Percentiles rank a stretch among this genome's conserved stretches.
These are phyloP conservation scores for Auxenochlorella pyrenoidosa DNA, from an alignment of 139 green algal species.

Conservation along the genomic window DNA sequence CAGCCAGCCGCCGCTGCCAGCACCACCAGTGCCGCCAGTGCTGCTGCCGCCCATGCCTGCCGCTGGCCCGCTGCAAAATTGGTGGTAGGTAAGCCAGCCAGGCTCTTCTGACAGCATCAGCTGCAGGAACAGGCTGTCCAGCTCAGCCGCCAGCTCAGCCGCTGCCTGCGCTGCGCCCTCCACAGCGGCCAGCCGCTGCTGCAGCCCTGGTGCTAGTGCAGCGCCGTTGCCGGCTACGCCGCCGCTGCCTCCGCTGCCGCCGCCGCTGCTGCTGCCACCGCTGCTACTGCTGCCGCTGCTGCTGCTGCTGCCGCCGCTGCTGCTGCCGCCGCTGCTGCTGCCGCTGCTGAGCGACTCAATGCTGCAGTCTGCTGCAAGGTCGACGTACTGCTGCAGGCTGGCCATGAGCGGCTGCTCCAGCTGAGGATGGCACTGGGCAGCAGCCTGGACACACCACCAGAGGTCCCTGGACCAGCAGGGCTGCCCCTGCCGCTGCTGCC, in stretches of 20 bases:
- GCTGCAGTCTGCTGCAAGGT: neutral
- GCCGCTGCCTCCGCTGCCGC: neutral
- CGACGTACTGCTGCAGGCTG: neutral
- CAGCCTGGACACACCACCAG: constrained; percentile 7
- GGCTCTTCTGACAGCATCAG: constrained; percentile 15
- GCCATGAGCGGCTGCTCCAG: neutral
- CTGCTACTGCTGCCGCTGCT: no score
- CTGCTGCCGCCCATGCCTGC: neutral
- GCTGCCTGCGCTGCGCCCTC: neutral
- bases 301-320: neutral
- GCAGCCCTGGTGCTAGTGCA: neutral
- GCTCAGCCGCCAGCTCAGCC: neutral
- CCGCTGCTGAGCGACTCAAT: neutral
- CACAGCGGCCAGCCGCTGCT: neutral
- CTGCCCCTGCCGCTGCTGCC: neutral
- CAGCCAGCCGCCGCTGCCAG: neutral
- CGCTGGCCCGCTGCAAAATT: neutral
- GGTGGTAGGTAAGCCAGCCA: constrained; percentile 4
- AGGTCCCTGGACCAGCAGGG: neutral
- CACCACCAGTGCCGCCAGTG: neutral
- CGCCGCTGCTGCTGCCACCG: neutral
- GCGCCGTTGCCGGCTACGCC: no score
- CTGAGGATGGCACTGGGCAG: neutral
- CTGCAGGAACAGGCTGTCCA: constrained; percentile 9
- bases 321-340: neutral